Base-by-base conservation (phyloP, 192 early-diverging fungal genomes). In the Coemansia sp. region DNA sequence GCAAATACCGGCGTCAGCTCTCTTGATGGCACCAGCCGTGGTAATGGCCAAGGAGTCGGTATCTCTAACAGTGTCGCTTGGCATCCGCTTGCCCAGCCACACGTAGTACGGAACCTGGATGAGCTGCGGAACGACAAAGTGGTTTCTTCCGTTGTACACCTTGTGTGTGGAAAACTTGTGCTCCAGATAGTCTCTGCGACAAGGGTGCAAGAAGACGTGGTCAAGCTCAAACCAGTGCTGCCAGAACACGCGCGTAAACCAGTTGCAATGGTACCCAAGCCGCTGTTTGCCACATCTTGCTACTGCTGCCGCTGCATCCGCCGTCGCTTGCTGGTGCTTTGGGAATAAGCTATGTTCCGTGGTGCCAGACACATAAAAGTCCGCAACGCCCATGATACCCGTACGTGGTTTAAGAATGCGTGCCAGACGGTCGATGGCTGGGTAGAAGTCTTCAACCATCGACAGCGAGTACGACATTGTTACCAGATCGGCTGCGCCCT, bases 391-490 rank as follows among this genome's bases (percentile, higher is more conserved):
- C 42, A 93, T 67, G 39, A 94, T 81, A 61, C 93, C 93, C 12
- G 73, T 54, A 21, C 82, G 77, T 19, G 88, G 84, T 8, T 76
- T 68, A 2, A 94, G 77, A 15, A 94, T 68, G 5, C 64, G 66
- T n/a, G 80, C 63, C 37, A 93, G 71, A 16, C 86, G 83, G 68
- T 94, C 92, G 41, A 95, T 77, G 8, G 92, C 85, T 10, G 90
- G 76, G 61, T 84, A 87, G 65, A 87, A 91, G 54, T 71, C 65
- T 46, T 93, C 92, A 59, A 95, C 91, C 93, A 95, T 95, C 5
- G 93, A 92, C 22, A 95, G 78, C 6, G 93, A 94, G 84, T 95
- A 95, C 8, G 90, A 92, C 89, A 94, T 89, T 55, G 92, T 94
- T 40, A 95, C 79, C 16, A 95, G 67, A 41, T 91, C 90, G 60